phyloP scores from a whole-genome alignment of 768 basidiomycete species.

The Auricularia auricula-judae region DNA sequence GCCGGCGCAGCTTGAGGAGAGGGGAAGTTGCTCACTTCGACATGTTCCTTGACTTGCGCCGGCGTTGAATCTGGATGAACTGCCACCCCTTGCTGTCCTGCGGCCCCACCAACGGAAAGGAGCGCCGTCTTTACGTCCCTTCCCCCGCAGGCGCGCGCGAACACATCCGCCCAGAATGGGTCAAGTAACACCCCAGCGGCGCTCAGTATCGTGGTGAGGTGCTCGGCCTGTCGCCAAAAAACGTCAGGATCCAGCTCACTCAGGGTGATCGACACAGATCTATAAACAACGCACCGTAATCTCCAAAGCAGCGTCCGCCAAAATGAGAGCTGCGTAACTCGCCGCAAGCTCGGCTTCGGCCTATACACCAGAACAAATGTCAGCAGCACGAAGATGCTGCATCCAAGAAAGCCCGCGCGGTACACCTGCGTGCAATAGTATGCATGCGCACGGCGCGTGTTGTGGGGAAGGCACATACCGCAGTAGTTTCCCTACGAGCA shows the following conservation, averaged over 20 bases:
- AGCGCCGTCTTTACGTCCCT: slow-evolving; percentile 41
- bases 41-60: slow-evolving; percentile 21
- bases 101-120: slow-evolving; percentile 35
- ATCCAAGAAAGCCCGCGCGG: neutral
- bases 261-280: neutral
- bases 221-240: slow-evolving; percentile 25
- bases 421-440: neutral
- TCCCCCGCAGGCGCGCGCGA: slow-evolving; percentile 43
- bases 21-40: neutral
- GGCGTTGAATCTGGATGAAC: slow-evolving; percentile 18
- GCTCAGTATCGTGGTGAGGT: slow-evolving; percentile 31
- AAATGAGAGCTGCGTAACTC: slow-evolving; percentile 41
- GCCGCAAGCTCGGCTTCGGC: slow-evolving; percentile 33
- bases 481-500: neutral
- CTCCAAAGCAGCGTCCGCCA: slow-evolving; percentile 40
- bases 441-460: neutral
- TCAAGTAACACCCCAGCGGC: slow-evolving; percentile 38
- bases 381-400: neutral
- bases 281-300: slow-evolving; percentile 30
- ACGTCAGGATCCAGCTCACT: neutral
- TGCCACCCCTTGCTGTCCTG: slow-evolving; percentile 11
- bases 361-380: slow-evolving; percentile 5
- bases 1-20: slow-evolving; percentile 22
- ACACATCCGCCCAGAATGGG: slow-evolving; percentile 40
- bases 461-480: neutral